Base-by-base conservation (phyloP, 1,284 basidiomycete genomes). In the Leucoagaricus sp. region DNA sequence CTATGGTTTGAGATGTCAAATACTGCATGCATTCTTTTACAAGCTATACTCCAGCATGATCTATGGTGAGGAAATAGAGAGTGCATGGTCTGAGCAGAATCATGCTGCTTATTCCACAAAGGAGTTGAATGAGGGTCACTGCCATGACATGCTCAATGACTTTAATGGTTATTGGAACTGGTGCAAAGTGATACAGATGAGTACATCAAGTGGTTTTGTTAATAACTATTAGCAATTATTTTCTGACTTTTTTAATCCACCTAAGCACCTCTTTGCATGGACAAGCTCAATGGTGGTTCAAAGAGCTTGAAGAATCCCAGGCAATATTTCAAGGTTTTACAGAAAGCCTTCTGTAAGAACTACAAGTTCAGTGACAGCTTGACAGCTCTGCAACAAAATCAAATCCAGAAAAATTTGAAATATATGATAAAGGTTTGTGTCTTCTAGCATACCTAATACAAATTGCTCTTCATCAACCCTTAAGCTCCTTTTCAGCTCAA, bases 111-210 rank as follows among this genome's bases (percentile, higher is more conserved):
- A 58, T 15, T 65, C 63, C 38, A 66, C 65, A 15, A 64, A 61
- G 55, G 63, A 67, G 41, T 47, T 56, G 58, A 67, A 67, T 25
- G 59, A 58, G 4, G 66, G 67, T 1, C 61, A 69, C 46, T 38
- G 64, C 3, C 67, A 69, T 36, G 66, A 69, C 34, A 53, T 42
- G 8, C 56, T 67, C 4, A 65, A 69, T 41, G 63, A 63, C 12
- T 60, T 61, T 19, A 57, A 55, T 25, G 57, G 56, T 1, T 61
- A 57, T 42, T 67, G 64, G 63, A 69, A 68, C 40, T 67, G 63
- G 61, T 38, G 36, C 42, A 45, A 38, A n/a, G 36, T 13, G 12
- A 13, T 38, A 10, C 12, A 38, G 15, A 38, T 38, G 12, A n/a
- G 36, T 38, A n/a, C 4, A n/a, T n/a, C 17, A 15, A 38, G n/a